These are phyloP conservation scores for Pichia pseudocactophila DNA, from an alignment of 805 yeast species.

Conservation along the genomic window DNA sequence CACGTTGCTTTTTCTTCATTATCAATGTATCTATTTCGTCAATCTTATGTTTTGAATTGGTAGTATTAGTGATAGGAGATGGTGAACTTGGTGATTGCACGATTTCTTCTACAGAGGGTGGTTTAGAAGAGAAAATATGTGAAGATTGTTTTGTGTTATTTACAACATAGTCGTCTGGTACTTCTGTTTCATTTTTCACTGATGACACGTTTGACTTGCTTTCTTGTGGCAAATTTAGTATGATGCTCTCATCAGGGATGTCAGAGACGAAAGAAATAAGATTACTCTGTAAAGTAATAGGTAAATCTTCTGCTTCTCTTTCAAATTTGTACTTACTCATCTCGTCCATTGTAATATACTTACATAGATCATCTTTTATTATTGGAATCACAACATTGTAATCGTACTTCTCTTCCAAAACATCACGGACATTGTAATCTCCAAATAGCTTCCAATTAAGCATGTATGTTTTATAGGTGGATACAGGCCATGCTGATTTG, in stretches of 20 bases:
- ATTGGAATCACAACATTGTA: not conserved
- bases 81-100: no score
- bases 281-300: no score
- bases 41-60: not conserved
- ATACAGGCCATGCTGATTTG: conserved; percentile 1
- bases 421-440: not conserved
- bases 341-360: not conserved
- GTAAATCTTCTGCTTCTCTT: no score
- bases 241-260: no score
- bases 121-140: not conserved
- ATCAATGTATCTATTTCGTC: conserved; percentile 1
- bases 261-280: no score
- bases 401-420: not conserved
- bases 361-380: not conserved
- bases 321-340: no score
- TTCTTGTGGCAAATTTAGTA: no score
- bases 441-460: conserved; percentile 7
- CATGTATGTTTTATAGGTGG: conserved; percentile 1
- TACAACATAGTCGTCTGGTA: no score
- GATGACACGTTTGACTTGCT: no score
- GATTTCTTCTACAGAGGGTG: not conserved
- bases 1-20: not conserved
- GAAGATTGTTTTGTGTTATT: no score
- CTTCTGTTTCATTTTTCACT: no score
- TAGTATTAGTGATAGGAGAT: no score